Evolutionary conservation across 129 eudicot genomes (phyloP).

Genomic region (Centrapalus pauciflorus): DNA sequence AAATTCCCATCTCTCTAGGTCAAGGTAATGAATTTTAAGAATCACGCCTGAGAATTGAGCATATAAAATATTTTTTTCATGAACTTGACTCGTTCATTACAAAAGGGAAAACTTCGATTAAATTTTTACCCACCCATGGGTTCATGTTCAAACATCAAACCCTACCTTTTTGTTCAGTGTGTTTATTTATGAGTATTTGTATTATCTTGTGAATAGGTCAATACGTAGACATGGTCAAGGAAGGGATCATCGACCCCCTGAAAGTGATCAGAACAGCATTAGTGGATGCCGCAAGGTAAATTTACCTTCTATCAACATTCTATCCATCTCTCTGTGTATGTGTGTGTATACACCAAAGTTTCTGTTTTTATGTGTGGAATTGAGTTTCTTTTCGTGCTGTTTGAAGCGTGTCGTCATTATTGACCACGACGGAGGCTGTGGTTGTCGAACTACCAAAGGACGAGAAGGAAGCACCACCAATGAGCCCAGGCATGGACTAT

Average conservation of each 20-base stretch:
- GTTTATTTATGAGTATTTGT: slow-evolving; percentile 8
- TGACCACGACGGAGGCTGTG: slow-evolving; percentile 76
- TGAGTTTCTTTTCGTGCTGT: not conserved
- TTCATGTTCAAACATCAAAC: not conserved
- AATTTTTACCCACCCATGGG: not conserved
- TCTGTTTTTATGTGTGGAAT: not conserved
- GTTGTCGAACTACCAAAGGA: slow-evolving; percentile 56
- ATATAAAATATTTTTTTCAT: too few relatives aligned
- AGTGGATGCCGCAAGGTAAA: slow-evolving; percentile 65
- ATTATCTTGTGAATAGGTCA: slow-evolving; percentile 35
- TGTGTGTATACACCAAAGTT: not conserved
- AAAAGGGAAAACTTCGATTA: not conserved
- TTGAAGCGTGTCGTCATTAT: slow-evolving; percentile 50
- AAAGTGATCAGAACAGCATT: slow-evolving; percentile 71
- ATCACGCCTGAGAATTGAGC: too few relatives aligned
- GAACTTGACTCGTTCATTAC: too few relatives aligned
- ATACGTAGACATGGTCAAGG: slow-evolving; percentile 65
- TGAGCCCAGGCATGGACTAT: slow-evolving; percentile 52
- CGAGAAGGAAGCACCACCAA: slow-evolving; percentile 36
- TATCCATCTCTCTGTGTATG: not conserved
- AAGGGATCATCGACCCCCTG: slow-evolving; percentile 67
- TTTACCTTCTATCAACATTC: not conserved
- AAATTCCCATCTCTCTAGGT: too few relatives aligned
- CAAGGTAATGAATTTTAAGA: too few relatives aligned
- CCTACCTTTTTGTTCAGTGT: not conserved